Evolutionary conservation across 2,329 filamentous ascomycete species (phyloP).

Genomic region (Phialocephala sp.): DNA sequence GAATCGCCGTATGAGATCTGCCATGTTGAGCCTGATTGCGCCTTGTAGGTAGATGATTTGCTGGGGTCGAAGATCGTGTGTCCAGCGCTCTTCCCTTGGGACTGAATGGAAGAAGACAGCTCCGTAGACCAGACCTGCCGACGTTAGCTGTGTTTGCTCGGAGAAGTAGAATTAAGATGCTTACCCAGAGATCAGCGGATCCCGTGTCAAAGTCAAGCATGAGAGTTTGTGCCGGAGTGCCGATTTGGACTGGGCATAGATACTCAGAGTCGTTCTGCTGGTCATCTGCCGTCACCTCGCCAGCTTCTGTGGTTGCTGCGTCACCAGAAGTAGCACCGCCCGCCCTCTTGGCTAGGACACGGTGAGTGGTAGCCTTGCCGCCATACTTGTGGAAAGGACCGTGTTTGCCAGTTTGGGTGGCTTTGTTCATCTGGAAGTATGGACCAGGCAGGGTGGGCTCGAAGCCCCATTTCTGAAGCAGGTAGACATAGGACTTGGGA

Average conservation of each 20-base stretch:
- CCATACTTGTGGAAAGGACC: constrained; percentile 54
- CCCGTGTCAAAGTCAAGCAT: constrained; percentile 74
- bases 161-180: constrained; percentile 27
- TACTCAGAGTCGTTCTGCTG: constrained; percentile 71
- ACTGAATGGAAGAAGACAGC: constrained; percentile 46
- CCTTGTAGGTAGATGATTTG: constrained; percentile 66
- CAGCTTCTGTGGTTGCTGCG: constrained; percentile 44
- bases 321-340: constrained; percentile 31
- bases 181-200: constrained; percentile 72
- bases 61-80: constrained; percentile 64
- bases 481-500: constrained; percentile 66
- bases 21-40: constrained; percentile 58
- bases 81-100: constrained; percentile 40
- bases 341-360: constrained; percentile 57
- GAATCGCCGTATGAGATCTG: constrained; percentile 71
- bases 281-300: constrained; percentile 64
- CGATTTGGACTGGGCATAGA: constrained; percentile 67
- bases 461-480: constrained; percentile 67
- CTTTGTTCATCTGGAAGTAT: constrained; percentile 57
- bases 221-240: constrained; percentile 66
- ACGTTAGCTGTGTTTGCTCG: neutral
- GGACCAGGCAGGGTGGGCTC: constrained; percentile 66
- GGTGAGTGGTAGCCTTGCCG: constrained; percentile 53
- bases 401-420: constrained; percentile 45
- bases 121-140: constrained; percentile 60